These are phyloP conservation scores for Calocybe gangraenosa DNA, from an alignment of 768 basidiomycete species.

Conservation along the genomic window DNA sequence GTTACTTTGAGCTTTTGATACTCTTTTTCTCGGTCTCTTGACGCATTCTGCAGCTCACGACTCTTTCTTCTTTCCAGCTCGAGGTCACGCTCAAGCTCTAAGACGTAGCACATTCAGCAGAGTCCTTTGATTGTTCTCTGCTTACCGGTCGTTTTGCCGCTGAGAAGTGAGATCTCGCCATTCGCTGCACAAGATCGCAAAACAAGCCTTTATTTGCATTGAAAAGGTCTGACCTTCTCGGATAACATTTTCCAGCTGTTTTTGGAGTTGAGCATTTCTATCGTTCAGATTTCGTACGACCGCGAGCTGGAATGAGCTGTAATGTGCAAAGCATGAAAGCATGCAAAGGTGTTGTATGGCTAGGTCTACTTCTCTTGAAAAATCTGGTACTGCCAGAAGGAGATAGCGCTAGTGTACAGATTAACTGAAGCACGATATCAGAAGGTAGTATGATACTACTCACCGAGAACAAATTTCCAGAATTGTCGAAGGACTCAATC, in stretches of 20 bases:
- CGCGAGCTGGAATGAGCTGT: slow-evolving; percentile 80
- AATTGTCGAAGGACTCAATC: slow-evolving; percentile 68
- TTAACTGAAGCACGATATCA: neutral
- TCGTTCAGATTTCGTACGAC: slow-evolving; percentile 78
- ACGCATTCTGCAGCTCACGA: slow-evolving; percentile 67
- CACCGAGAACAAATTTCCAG: slow-evolving; percentile 81
- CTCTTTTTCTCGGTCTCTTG: slow-evolving; percentile 78
- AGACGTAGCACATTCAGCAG: neutral
- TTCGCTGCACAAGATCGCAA: slow-evolving; percentile 47
- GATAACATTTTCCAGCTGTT: slow-evolving; percentile 81
- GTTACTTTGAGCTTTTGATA: slow-evolving; percentile 81
- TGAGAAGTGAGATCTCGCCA: slow-evolving; percentile 67
- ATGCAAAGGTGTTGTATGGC: neutral
- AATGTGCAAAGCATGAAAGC: neutral
- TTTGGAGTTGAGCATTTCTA: slow-evolving; percentile 77
- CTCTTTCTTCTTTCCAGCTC: slow-evolving; percentile 75
- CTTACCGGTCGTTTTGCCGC: slow-evolving; percentile 63
- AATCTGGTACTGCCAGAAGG: slow-evolving; percentile 90
- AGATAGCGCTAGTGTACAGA: slow-evolving; percentile 57
- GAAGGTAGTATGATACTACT: slow-evolving; percentile 10
- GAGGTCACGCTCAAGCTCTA: slow-evolving; percentile 77
- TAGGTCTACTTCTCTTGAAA: slow-evolving; percentile 72
- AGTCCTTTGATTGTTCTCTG: neutral
- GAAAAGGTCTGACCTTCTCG: slow-evolving; percentile 64
- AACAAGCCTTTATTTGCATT: neutral